Percentiles rank a stretch among this genome's conserved stretches.
Conservation (phyloP, 805 yeast species). For the Saccharomycopsis microspora region DNA sequence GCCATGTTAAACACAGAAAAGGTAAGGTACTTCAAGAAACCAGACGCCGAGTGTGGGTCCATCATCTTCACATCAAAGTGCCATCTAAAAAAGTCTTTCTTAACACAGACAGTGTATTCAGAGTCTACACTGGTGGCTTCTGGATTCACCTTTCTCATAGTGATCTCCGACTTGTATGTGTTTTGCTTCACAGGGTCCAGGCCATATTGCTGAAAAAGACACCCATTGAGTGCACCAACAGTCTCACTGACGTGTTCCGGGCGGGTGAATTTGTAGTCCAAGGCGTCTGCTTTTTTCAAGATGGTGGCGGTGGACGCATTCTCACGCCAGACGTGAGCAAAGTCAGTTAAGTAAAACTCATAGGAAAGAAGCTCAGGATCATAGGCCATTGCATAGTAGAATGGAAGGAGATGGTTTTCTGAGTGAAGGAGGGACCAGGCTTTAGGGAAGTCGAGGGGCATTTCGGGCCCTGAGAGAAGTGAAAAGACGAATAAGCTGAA, state of each 20-base stretch:
- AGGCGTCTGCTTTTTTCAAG: neutral
- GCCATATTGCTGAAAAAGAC: constrained; percentile 10
- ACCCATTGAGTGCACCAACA: constrained; percentile 9
- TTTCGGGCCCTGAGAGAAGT: neutral
- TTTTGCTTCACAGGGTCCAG: neutral
- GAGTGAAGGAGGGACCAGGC: constrained; percentile 7
- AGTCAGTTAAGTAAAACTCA: constrained; percentile 12
- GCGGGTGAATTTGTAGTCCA: neutral
- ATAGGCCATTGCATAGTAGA: constrained; percentile 11
- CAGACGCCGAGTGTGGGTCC: neutral
- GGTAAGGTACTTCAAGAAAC: constrained; percentile 16
- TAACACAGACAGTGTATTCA: neutral
- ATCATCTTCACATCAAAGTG: constrained; percentile 8
- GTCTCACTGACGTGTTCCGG: constrained; percentile 2
- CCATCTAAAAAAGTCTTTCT: constrained; percentile 8
- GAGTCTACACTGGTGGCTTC: neutral
- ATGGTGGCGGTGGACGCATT: neutral
- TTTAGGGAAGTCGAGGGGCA: constrained; percentile 3
- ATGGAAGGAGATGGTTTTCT: neutral
- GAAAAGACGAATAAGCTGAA: too few species aligned
- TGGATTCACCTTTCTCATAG: constrained; percentile 1
- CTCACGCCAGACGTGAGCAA: constrained; percentile 10
- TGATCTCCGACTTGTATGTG: constrained; percentile 2
- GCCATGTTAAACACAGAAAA: constrained; percentile 11
- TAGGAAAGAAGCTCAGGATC: constrained; percentile 4